These are phyloP conservation scores for Neurospora pannonica DNA, from an alignment of 495 filamentous ascomycete genomes.

Conservation along the genomic window DNA sequence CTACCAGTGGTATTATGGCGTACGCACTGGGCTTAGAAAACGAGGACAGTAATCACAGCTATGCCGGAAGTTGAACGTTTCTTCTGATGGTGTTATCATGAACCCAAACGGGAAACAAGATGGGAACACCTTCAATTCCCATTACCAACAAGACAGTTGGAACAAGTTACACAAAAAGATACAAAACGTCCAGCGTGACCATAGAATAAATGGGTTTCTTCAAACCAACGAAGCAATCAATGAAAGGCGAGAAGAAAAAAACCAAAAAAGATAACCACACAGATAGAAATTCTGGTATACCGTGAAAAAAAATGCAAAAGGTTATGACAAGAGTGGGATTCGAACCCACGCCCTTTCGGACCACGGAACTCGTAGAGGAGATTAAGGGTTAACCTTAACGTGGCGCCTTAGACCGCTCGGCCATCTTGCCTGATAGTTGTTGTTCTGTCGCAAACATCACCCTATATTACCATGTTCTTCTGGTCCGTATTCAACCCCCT, in stretches of 20 bases:
- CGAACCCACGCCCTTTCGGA: conserved; percentile 10
- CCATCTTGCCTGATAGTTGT: conserved; percentile 11
- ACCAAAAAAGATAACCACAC: neutral
- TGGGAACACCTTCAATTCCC: no score
- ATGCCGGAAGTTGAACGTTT: neutral
- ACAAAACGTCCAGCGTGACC: no score
- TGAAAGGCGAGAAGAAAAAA: neutral
- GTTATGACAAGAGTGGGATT: conserved; percentile 8
- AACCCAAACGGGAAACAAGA: neutral
- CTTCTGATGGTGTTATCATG: neutral
- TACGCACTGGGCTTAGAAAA: neutral
- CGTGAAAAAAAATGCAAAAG: neutral
- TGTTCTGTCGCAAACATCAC: accelerated
- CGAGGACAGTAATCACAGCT: neutral
- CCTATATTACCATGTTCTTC: accelerated
- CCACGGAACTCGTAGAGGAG: neutral
- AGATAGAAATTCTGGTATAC: neutral
- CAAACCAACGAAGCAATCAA: neutral
- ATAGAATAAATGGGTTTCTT: no score
- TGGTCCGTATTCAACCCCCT: neutral
- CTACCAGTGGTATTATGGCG: no score
- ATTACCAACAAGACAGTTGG: no score
- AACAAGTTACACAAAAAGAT: no score
- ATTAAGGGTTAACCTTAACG: conserved; percentile 19
- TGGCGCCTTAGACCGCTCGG: conserved; percentile 20